Percentiles rank a stretch among this genome's conserved stretches.
Conservation (phyloP, 257 asterid genomes). For the Nicotiana undulata region DNA sequence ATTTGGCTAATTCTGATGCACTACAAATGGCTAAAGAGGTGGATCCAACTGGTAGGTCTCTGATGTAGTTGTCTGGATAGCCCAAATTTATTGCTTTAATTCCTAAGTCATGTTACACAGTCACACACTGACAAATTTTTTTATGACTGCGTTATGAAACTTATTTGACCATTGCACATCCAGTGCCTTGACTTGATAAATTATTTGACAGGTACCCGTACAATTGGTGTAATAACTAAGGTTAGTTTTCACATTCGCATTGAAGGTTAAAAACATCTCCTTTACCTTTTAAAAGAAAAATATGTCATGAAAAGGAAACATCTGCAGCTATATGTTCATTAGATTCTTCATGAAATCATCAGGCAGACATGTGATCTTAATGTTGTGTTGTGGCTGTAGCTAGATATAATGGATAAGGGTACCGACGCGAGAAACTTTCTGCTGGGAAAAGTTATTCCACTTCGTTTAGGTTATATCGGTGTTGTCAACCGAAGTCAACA, state of each 20-base stretch:
- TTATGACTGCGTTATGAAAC: background rate
- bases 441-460: conserved; percentile 96
- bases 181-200: background rate
- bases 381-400: conserved; percentile 39
- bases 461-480: conserved; percentile 89
- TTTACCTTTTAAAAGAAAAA: background rate
- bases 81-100: background rate
- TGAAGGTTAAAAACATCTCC: background rate
- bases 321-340: background rate
- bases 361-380: background rate
- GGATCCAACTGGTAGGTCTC: conserved; percentile 73
- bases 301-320: background rate
- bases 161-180: background rate
- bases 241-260: conserved; percentile 19
- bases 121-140: background rate
- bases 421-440: conserved; percentile 85
- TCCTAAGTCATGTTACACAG: background rate
- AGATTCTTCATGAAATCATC: background rate
- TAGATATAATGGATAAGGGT: conserved; percentile 98
- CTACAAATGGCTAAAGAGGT: conserved; percentile 93
- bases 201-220: conserved; percentile 66
- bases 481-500: conserved; percentile 96
- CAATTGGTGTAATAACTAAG: conserved; percentile 97
- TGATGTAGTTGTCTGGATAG: background rate
- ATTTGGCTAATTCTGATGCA: conserved; percentile 94